These are phyloP conservation scores for Lyophyllum atratum DNA, from an alignment of 768 basidiomycete genomes.

Conservation along the genomic window DNA sequence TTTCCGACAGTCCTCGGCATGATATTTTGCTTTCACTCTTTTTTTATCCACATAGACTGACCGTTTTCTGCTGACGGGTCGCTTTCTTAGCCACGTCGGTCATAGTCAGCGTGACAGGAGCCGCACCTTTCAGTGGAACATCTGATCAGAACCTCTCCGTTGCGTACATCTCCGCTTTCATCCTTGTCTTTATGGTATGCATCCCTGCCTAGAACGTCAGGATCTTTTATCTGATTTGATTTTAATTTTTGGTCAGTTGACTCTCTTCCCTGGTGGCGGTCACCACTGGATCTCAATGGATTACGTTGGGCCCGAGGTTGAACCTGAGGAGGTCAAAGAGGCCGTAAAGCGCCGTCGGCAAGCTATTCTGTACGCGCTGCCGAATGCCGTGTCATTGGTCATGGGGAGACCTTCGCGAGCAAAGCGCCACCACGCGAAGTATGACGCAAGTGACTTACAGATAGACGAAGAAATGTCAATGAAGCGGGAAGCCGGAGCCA, in stretches of 20 bases:
- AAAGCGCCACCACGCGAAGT: not conserved
- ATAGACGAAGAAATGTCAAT: slow-evolving; percentile 3
- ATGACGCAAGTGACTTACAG: not conserved
- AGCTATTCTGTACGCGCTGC: slow-evolving; percentile 20
- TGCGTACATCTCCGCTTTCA: slow-evolving; percentile 65
- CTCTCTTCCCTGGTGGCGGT: slow-evolving; percentile 66
- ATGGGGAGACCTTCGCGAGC: not conserved
- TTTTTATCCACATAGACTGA: not conserved
- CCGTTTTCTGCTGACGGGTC: not conserved
- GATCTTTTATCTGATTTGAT: not conserved
- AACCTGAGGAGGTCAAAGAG: slow-evolving; percentile 55
- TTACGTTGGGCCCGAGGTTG: slow-evolving; percentile 63
- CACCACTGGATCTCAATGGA: slow-evolving; percentile 59
- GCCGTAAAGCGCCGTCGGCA: slow-evolving; percentile 39
- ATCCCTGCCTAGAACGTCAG: not conserved
- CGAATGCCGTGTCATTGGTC: slow-evolving; percentile 12
- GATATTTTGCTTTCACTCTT: not conserved
- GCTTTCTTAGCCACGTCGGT: slow-evolving; percentile 58
- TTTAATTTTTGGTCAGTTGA: slow-evolving; percentile 41
- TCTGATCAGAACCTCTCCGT: slow-evolving; percentile 62
- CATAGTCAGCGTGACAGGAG: slow-evolving; percentile 59
- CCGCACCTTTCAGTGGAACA: slow-evolving; percentile 61
- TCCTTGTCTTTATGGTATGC: slow-evolving; percentile 60
- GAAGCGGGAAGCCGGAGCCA: not conserved
- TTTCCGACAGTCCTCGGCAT: not conserved